Base-by-base conservation (phyloP, 208 protist genomes). In the Plasmodiophora brassicae region DNA sequence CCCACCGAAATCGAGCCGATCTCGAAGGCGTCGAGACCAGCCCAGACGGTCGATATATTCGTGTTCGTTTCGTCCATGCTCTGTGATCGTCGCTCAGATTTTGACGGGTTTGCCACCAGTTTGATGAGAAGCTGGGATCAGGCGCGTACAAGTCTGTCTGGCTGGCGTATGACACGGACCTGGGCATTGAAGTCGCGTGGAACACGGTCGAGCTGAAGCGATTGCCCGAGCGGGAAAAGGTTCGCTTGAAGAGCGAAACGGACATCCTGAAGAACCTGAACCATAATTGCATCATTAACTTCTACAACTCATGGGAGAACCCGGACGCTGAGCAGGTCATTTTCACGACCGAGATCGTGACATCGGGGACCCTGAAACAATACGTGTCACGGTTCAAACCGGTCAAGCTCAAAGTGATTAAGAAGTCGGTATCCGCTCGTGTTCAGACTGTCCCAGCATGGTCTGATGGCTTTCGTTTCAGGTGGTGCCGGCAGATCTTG, bases 281-380 rank as follows among this genome's bases (percentile, higher is more conserved):
- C 28, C 94, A 97, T 53, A 85, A 85, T 36, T 93, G 96, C 87
- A 96, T 97, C 53, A 92, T 96, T 0, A 91, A 90, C 8, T 94
- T 96, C 41, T 93, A 93, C 60, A 90, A 94, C 83, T 88, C 87
- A n/a, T 96, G 92, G 94, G 57, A 90, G 57, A 38, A 83, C n/a
- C 0, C 71, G 1, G 46, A 90, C 35, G 53, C 46, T 1, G 41
- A 91, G 53, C 36, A 86, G 46, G 28, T 93, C 57, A 54, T 95
- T 44, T 96, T 96, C 92, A 94, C 96, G 57, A 95, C 95, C 43
- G 95, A 96, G 89, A 86, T 96, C 14, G 94, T 97, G 93, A 91
- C 92, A 1, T 91, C 89, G 5, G 93, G 95, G 83, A 93, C 92
- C 43, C 85, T 97, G 54, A 90, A 94, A 89, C 86, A 94, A 91